These are phyloP conservation scores for Hyaloscypha finlandica DNA, from an alignment of 495 filamentous ascomycete species.

Conservation along the genomic window DNA sequence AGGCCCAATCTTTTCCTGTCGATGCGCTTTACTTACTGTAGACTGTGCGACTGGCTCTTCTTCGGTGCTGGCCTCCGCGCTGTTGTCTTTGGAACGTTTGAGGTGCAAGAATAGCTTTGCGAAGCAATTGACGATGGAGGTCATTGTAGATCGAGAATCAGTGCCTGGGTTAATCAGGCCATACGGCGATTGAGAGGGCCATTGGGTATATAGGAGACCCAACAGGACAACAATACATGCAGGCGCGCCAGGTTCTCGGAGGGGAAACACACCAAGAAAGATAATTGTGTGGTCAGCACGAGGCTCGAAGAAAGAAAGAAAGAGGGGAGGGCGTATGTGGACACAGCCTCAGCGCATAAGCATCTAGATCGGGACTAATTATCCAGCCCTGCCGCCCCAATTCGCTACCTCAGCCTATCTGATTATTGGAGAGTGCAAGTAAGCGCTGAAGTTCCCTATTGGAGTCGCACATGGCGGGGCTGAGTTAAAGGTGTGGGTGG, in stretches of 20 bases:
- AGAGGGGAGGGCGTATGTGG: background rate
- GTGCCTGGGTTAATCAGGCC: background rate
- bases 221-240: background rate
- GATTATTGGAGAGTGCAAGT: background rate
- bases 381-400: background rate
- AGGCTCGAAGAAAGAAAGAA: background rate
- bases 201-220: slow-evolving; percentile 8
- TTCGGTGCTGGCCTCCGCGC: background rate
- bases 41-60: background rate
- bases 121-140: background rate
- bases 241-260: background rate
- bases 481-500: background rate
- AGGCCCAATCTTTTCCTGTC: background rate
- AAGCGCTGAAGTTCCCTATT: background rate
- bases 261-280: background rate
- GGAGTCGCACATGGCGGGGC: background rate
- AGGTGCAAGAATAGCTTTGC: background rate
- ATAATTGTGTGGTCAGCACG: background rate
- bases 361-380: background rate
- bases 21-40: background rate
- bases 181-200: background rate
- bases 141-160: background rate
- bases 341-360: slow-evolving; percentile 3
- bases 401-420: background rate
- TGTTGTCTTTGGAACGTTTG: background rate